phyloP scores from a whole-genome alignment of 1,139 yeast genomes.

The Yamadazyma triangularis region DNA sequence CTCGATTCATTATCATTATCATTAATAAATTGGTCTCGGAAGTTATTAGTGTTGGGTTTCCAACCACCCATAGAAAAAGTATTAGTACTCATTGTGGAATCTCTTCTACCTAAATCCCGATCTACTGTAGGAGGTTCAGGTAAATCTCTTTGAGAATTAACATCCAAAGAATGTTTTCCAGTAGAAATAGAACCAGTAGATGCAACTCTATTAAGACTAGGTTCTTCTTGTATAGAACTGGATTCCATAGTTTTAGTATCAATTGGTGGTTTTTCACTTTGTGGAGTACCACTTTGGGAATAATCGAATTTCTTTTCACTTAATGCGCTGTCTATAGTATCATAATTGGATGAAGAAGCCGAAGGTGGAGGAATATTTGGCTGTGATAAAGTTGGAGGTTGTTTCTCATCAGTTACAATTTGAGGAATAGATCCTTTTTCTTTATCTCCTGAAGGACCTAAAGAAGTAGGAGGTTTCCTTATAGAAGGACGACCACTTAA shows the following conservation, averaged over 20 bases:
- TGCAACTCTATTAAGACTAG: slow-evolving; percentile 21
- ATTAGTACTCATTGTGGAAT: slow-evolving; percentile 33
- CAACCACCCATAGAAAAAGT: slow-evolving; percentile 48
- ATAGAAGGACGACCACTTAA: slow-evolving; percentile 29
- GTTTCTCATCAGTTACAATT: background rate
- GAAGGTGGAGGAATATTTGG: background rate
- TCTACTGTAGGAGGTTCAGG: slow-evolving; percentile 9
- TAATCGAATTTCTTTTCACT: too few relatives aligned
- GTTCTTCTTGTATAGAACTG: background rate
- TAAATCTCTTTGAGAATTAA: slow-evolving; percentile 6
- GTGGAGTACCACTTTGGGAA: too few relatives aligned
- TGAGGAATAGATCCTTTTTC: background rate
- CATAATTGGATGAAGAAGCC: background rate
- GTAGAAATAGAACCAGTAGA: slow-evolving; percentile 40
- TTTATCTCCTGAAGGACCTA: background rate
- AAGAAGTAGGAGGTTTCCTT: slow-evolving; percentile 12
- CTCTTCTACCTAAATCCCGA: slow-evolving; percentile 20
- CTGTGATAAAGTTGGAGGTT: too few relatives aligned
- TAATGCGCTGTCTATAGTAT: background rate
- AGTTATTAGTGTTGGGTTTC: slow-evolving; percentile 49
- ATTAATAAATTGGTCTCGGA: slow-evolving; percentile 47
- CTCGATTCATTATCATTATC: slow-evolving; percentile 42
- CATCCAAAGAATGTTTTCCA: slow-evolving; percentile 27
- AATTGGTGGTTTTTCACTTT: slow-evolving; percentile 6
- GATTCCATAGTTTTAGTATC: background rate